Evolutionary conservation across 2,329 filamentous ascomycete genomes (phyloP).

Genomic region (Bipolaris gigantea): DNA sequence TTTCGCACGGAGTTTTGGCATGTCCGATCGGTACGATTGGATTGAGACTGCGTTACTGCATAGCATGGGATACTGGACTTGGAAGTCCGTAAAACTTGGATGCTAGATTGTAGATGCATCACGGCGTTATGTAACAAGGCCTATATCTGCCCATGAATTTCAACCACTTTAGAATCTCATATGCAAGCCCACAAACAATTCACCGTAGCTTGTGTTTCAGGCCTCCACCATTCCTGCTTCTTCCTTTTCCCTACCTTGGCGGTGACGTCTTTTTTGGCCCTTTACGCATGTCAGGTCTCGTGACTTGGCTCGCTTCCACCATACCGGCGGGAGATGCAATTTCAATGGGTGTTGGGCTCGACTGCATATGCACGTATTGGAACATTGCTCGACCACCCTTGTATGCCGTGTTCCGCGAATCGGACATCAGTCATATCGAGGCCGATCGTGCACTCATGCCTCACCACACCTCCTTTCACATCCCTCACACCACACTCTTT

Average conservation of each 20-base stretch:
- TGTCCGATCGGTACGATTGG: constrained; percentile 1
- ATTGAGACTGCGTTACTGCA: constrained; percentile 16
- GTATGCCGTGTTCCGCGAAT: constrained; percentile 13
- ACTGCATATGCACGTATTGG: constrained; percentile 12
- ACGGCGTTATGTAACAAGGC: constrained; percentile 10
- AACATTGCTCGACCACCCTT: neutral
- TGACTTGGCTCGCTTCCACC: constrained; percentile 6
- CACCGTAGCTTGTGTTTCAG: neutral
- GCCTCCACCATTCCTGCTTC: neutral
- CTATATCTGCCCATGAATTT: neutral
- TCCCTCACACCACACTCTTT: constrained; percentile 2
- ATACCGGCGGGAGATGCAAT: constrained; percentile 7
- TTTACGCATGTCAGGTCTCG: neutral
- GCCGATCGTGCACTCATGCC: constrained; percentile 3
- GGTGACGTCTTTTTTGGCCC: neutral
- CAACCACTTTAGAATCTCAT: constrained; percentile 3
- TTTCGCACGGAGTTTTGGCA: constrained; percentile 17
- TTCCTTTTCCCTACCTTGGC: neutral
- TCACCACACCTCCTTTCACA: constrained; percentile 3
- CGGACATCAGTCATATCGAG: constrained; percentile 6
- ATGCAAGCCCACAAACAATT: neutral
- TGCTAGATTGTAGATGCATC: constrained; percentile 28
- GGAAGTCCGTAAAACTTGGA: constrained; percentile 7
- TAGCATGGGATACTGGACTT: constrained; percentile 12
- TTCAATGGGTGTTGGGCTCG: constrained; percentile 11